Evolutionary conservation across 495 filamentous ascomycete species (phyloP).

Genomic region (Aspergillus biplanus): DNA sequence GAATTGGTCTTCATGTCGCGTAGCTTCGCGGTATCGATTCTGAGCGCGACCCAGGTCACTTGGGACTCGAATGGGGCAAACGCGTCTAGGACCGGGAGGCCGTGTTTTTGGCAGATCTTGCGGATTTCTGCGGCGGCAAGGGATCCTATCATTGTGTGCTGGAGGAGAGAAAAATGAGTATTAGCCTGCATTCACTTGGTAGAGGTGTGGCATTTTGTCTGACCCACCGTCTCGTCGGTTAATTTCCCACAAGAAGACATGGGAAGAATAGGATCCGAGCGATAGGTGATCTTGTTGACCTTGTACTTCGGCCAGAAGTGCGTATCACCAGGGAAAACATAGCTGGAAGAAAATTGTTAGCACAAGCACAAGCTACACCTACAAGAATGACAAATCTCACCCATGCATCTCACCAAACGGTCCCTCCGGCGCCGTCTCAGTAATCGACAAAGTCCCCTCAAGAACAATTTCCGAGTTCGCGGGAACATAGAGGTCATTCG

Average conservation of each 20-base stretch:
- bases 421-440: slow-evolving; percentile 38
- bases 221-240: slow-evolving; percentile 35
- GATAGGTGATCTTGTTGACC: slow-evolving; percentile 42
- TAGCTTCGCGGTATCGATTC: slow-evolving; percentile 38
- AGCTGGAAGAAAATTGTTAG: slow-evolving; percentile 7
- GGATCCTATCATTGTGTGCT: slow-evolving; percentile 44
- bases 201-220: too few relatives aligned
- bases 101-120: slow-evolving; percentile 37
- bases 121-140: slow-evolving; percentile 44
- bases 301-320: slow-evolving; percentile 36
- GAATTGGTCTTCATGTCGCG: slow-evolving; percentile 35
- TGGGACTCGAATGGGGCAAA: slow-evolving; percentile 46
- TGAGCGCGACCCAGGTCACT: slow-evolving; percentile 44
- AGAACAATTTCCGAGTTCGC: slow-evolving; percentile 44
- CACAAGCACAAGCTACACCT: background rate
- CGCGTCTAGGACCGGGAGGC: slow-evolving; percentile 40
- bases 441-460: slow-evolving; percentile 40
- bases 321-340: slow-evolving; percentile 35
- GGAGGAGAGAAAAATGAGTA: too few relatives aligned
- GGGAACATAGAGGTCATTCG: slow-evolving; percentile 40
- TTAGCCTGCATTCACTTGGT: too few relatives aligned
- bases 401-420: slow-evolving; percentile 43
- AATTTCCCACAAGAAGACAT: slow-evolving; percentile 32
- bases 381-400: background rate
- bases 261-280: slow-evolving; percentile 38